A percentile compares a stretch with the other conserved stretches of the same genome.
Evolutionary conservation across 176 grass and related monocot genomes (phyloP).

Genomic region (Alloteropsis semialata): DNA sequence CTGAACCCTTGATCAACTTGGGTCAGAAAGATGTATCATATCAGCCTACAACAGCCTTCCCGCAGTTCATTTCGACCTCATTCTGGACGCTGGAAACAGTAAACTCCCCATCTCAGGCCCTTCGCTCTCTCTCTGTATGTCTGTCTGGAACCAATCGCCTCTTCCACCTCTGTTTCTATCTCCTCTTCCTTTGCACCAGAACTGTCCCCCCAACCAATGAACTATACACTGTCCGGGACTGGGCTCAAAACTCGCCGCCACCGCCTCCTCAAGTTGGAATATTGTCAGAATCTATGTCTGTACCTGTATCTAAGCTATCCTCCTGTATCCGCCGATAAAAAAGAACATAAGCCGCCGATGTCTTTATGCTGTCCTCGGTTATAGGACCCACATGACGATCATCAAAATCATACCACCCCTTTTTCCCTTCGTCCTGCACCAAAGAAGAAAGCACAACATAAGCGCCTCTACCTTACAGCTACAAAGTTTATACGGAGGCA

Average conservation of each 20-base stretch:
- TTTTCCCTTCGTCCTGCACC: conserved; percentile 62
- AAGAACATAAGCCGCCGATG: conserved; percentile 92
- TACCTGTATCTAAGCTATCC: conserved; percentile 48
- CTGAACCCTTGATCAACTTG: conserved; percentile 8
- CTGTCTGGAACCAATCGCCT: neutral
- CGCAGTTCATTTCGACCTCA: neutral
- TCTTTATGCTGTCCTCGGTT: conserved; percentile 74
- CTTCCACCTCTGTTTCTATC: neutral
- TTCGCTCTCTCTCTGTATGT: no score
- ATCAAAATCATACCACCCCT: conserved; percentile 81
- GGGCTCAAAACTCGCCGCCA: conserved; percentile 9
- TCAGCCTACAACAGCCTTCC: conserved; percentile 29
- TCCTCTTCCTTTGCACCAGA: neutral
- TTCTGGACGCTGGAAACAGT: neutral
- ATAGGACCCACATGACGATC: conserved; percentile 63
- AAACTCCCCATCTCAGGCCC: neutral
- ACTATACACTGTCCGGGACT: conserved; percentile 39
- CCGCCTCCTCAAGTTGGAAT: conserved; percentile 18
- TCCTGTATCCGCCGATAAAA: conserved; percentile 70
- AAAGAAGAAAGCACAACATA: neutral
- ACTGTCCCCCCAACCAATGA: conserved; percentile 23
- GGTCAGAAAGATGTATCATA: conserved; percentile 15
- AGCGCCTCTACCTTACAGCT: neutral
- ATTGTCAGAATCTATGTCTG: conserved; percentile 37
- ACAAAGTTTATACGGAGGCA: neutral